phyloP scores from a whole-genome alignment of 208 protist species.

The Endotrypanum monterogeii region DNA sequence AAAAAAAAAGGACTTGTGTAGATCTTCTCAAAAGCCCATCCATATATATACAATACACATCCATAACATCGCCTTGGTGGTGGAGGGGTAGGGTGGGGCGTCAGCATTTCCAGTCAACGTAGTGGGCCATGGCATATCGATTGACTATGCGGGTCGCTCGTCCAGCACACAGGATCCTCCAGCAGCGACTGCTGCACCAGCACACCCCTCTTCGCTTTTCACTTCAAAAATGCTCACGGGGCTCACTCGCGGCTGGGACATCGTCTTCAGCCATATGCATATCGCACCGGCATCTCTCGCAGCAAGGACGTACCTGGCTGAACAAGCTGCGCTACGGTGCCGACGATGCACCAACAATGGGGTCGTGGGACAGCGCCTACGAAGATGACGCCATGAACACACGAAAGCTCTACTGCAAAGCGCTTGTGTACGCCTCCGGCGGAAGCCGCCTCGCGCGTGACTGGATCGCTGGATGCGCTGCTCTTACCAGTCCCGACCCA shows the following conservation, averaged over 20 bases:
- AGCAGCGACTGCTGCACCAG: neutral
- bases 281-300: conserved; percentile 23
- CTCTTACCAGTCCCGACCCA: conserved; percentile 45
- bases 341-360: conserved; percentile 49
- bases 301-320: conserved; percentile 48
- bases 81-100: neutral
- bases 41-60: neutral
- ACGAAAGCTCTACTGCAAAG: conserved; percentile 81
- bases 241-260: neutral
- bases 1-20: too few species aligned
- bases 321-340: conserved; percentile 57
- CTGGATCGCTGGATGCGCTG: conserved; percentile 76
- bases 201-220: neutral
- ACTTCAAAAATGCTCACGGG: neutral
- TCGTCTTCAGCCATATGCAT: conserved; percentile 3
- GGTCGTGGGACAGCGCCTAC: conserved; percentile 34
- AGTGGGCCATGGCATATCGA: neutral
- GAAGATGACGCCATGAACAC: conserved; percentile 41
- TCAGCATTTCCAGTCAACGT: too few species aligned
- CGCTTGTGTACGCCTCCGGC: conserved; percentile 69
- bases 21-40: neutral
- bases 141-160: conserved; percentile 2
- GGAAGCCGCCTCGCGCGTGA: conserved; percentile 68
- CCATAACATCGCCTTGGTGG: neutral
- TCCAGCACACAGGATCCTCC: neutral